Conservation (phyloP, 345 rosid genomes). For the Arabidopsis arenosa region DNA sequence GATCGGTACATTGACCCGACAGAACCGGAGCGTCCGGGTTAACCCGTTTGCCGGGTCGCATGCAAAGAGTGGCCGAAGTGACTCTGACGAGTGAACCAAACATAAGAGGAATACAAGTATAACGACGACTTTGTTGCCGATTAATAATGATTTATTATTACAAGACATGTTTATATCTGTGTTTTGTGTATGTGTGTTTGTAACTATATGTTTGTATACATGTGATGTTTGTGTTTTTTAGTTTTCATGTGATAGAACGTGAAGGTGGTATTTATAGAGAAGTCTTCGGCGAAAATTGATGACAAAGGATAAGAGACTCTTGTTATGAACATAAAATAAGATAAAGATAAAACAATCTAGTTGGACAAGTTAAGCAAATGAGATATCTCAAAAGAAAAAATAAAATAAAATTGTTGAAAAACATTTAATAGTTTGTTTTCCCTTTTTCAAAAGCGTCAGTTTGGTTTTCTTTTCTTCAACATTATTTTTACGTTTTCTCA, state of each 20-base stretch:
- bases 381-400: not conserved
- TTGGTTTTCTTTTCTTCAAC: not conserved
- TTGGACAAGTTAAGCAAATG: constrained; percentile 17
- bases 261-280: constrained; percentile 51
- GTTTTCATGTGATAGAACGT: constrained; percentile 22
- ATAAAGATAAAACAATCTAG: constrained; percentile 30
- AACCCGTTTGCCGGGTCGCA: constrained; percentile 63
- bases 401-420: not conserved
- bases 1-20: constrained; percentile 57
- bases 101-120: constrained; percentile 36
- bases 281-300: constrained; percentile 31
- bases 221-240: constrained; percentile 29
- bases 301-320: constrained; percentile 43
- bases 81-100: constrained; percentile 29
- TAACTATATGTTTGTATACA: constrained; percentile 17
- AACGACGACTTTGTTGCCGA: constrained; percentile 32
- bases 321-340: constrained; percentile 27
- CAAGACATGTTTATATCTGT: constrained; percentile 3
- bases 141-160: constrained; percentile 22
- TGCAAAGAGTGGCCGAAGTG: constrained; percentile 61
- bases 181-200: constrained; percentile 24
- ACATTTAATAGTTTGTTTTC: not conserved
- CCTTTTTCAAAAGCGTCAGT: not conserved
- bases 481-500: constrained; percentile 19
- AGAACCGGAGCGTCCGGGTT: constrained; percentile 62